Percentiles rank a stretch among this genome's conserved stretches.
phyloP scores from a whole-genome alignment of 1,284 basidiomycete species.

The Heterobasidion annosum region DNA sequence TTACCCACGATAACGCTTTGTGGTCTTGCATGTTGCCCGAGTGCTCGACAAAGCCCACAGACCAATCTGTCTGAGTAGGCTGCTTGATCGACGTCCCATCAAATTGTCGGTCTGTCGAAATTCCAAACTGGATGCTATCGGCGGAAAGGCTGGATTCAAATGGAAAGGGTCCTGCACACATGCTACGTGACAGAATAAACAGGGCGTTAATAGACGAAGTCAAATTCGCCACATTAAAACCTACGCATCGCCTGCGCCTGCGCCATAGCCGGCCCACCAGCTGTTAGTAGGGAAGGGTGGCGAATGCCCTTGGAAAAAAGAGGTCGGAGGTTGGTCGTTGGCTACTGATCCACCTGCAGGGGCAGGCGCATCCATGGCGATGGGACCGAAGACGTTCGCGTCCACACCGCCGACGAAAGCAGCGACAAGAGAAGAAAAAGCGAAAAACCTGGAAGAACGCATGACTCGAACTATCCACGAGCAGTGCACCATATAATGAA shows the following conservation, averaged over 20 bases:
- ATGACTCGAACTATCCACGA: not conserved
- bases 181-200: constrained; percentile 9
- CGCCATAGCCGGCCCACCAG: constrained; percentile 27
- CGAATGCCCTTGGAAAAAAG: constrained; percentile 22
- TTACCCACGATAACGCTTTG: constrained; percentile 23
- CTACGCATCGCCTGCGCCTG: constrained; percentile 18
- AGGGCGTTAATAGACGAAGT: not conserved
- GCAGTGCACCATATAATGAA: not conserved
- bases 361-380: constrained; percentile 18
- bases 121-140: constrained; percentile 20
- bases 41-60: constrained; percentile 22
- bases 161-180: constrained; percentile 23
- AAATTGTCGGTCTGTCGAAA: constrained; percentile 20
- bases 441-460: not conserved
- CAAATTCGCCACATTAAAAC: not conserved
- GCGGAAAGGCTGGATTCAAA: constrained; percentile 19
- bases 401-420: not conserved
- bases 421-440: not conserved
- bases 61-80: constrained; percentile 22
- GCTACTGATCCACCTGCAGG: constrained; percentile 20
- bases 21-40: constrained; percentile 18
- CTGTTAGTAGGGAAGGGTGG: constrained; percentile 25
- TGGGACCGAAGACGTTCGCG: constrained; percentile 11
- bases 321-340: constrained; percentile 20
- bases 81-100: constrained; percentile 25